Conservation (phyloP, 192 early-diverging fungal genomes). For the Backusella luteola region DNA sequence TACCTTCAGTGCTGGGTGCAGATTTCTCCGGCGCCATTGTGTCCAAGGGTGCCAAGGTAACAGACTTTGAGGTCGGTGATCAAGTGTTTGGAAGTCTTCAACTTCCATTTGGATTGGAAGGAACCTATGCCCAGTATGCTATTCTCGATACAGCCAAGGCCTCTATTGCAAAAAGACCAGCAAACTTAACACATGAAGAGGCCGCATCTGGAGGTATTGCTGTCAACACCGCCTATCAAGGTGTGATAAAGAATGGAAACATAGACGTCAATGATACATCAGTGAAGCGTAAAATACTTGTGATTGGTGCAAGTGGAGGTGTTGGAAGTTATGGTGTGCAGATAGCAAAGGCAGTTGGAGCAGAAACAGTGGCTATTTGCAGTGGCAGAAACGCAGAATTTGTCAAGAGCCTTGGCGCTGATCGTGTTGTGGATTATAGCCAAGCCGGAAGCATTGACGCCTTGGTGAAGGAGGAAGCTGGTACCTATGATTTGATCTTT, state of each 20-base stretch:
- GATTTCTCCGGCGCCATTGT: slow-evolving; percentile 24
- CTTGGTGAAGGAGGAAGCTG: slow-evolving; percentile 18
- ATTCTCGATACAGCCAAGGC: neutral
- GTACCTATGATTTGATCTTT: slow-evolving; percentile 43
- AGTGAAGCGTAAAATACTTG: slow-evolving; percentile 34
- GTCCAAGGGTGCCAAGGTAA: slow-evolving; percentile 19
- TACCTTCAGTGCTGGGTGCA: slow-evolving; percentile 14
- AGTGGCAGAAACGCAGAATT: slow-evolving; percentile 46
- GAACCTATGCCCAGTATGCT: slow-evolving; percentile 27
- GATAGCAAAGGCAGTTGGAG: slow-evolving; percentile 51
- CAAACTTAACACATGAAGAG: neutral
- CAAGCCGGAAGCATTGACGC: slow-evolving; percentile 33
- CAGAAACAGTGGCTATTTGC: slow-evolving; percentile 54
- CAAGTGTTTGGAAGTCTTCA: slow-evolving; percentile 18
- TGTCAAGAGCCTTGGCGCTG: slow-evolving; percentile 52
- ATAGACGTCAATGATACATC: neutral
- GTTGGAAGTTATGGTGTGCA: slow-evolving; percentile 49
- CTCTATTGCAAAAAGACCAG: slow-evolving; percentile 20
- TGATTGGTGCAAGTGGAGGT: slow-evolving; percentile 54
- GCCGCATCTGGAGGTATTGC: slow-evolving; percentile 20
- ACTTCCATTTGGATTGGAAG: neutral
- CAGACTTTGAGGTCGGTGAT: slow-evolving; percentile 24
- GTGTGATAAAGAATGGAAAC: neutral
- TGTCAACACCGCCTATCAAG: slow-evolving; percentile 3
- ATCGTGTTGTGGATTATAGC: slow-evolving; percentile 57